Percentiles rank a stretch among this genome's conserved stretches.
phyloP scores from a whole-genome alignment of 306 rosid genomes.

The Alnus glutinosa region DNA sequence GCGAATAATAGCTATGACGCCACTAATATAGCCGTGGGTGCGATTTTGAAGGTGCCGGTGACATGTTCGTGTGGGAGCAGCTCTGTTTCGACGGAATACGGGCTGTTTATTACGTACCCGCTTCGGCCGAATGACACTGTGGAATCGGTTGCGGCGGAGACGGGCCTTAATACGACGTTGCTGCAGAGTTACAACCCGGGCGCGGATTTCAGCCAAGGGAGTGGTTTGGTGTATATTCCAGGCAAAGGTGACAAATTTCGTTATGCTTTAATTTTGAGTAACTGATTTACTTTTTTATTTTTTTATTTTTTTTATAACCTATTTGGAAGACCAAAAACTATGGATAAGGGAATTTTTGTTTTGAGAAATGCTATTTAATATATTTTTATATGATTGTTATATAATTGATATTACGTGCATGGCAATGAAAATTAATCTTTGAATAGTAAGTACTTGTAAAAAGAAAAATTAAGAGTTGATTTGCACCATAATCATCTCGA shows the following conservation, averaged over 20 bases:
- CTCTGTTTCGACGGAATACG: conserved; percentile 49
- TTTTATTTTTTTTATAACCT: too few species aligned
- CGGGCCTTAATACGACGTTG: conserved; percentile 27
- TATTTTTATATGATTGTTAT: too few species aligned
- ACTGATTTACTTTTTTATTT: too few species aligned
- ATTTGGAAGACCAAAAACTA: too few species aligned
- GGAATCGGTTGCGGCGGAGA: conserved; percentile 16
- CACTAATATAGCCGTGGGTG: conserved; percentile 19
- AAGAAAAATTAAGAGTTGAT: too few species aligned
- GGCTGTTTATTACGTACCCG: conserved; percentile 73
- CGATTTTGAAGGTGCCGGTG: conserved; percentile 49
- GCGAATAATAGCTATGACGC: conserved; percentile 40
- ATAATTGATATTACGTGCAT: too few species aligned
- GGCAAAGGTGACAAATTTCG: conserved; percentile 51
- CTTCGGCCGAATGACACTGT: conserved; percentile 37
- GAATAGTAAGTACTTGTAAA: too few species aligned
- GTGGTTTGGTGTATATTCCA: conserved; percentile 56
- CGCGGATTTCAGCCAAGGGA: conserved; percentile 53
- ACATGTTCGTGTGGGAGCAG: conserved; percentile 70
- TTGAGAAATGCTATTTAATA: too few species aligned
- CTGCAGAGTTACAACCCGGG: conserved; percentile 55
- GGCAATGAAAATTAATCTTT: too few species aligned
- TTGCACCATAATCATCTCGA: too few species aligned
- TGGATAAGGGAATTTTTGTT: too few species aligned
- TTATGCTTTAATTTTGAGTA: neutral